These are phyloP conservation scores for Penicillium palitans DNA, from an alignment of 2,329 filamentous ascomycete species.

Conservation along the genomic window DNA sequence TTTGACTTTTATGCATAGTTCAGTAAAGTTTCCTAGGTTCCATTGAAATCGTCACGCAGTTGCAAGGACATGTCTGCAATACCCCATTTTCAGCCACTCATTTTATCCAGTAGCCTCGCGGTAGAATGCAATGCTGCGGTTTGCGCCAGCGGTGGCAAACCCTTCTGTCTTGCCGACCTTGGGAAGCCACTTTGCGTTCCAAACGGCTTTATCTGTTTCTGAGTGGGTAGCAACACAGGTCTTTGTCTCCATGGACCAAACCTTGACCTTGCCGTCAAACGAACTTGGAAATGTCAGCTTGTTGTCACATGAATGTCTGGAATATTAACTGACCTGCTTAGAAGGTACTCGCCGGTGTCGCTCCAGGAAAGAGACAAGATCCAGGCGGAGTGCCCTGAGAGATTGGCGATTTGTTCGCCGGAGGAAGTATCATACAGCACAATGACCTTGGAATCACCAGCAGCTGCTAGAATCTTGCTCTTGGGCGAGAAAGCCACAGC, in stretches of 20 bases:
- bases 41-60: constrained; percentile 16
- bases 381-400: constrained; percentile 80
- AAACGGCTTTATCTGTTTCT: constrained; percentile 81
- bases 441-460: constrained; percentile 84
- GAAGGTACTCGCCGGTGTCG: constrained; percentile 83
- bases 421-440: constrained; percentile 89
- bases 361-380: constrained; percentile 92
- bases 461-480: constrained; percentile 80
- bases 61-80: background rate
- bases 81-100: background rate
- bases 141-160: constrained; percentile 79
- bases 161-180: constrained; percentile 62
- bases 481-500: constrained; percentile 84
- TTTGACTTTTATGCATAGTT: constrained; percentile 18
- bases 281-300: constrained; percentile 51
- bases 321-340: constrained; percentile 65
- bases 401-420: constrained; percentile 86
- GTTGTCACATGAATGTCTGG: background rate
- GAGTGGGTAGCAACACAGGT: constrained; percentile 90
- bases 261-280: constrained; percentile 91
- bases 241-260: constrained; percentile 85
- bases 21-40: constrained; percentile 11
- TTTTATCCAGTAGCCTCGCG: constrained; percentile 71
- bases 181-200: constrained; percentile 81
- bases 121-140: constrained; percentile 76